phyloP scores from a whole-genome alignment of 169 alveolate species.

The Cryptosporidium viatorum region DNA sequence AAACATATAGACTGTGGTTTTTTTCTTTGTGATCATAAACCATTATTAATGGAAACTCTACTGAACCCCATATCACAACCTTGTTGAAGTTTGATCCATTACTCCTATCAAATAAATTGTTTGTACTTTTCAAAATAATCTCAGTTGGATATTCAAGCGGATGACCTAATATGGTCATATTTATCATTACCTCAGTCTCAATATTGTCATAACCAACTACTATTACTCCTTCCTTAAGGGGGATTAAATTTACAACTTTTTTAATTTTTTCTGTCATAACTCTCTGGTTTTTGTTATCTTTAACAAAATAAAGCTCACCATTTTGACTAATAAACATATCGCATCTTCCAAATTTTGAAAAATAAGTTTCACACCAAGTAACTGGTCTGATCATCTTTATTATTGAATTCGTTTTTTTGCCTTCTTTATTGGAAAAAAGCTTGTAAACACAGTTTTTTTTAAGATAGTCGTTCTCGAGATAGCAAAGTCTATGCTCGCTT shows the following conservation, averaged over 20 bases:
- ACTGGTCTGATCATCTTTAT: slow-evolving; percentile 14
- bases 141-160: slow-evolving; percentile 42
- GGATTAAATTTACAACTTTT: neutral
- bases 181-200: neutral
- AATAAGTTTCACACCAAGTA: slow-evolving; percentile 24
- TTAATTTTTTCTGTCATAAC: neutral
- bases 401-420: neutral
- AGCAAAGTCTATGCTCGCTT: neutral
- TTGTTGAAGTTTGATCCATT: neutral
- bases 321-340: slow-evolving; percentile 23
- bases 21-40: slow-evolving; percentile 27
- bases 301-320: slow-evolving; percentile 16
- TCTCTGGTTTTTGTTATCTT: neutral
- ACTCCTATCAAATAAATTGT: neutral
- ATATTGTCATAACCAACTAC: slow-evolving; percentile 5
- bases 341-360: slow-evolving; percentile 23
- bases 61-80: slow-evolving; percentile 38
- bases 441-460: neutral
- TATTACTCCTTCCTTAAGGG: slow-evolving; percentile 52
- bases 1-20: slow-evolving; percentile 3
- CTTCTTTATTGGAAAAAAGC: neutral
- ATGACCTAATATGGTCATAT: slow-evolving; percentile 14
- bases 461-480: neutral
- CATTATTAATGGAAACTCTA: slow-evolving; percentile 34
- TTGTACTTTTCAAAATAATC: neutral